phyloP scores from a whole-genome alignment of 2,329 filamentous ascomycete genomes.

The Penicillium sp. region DNA sequence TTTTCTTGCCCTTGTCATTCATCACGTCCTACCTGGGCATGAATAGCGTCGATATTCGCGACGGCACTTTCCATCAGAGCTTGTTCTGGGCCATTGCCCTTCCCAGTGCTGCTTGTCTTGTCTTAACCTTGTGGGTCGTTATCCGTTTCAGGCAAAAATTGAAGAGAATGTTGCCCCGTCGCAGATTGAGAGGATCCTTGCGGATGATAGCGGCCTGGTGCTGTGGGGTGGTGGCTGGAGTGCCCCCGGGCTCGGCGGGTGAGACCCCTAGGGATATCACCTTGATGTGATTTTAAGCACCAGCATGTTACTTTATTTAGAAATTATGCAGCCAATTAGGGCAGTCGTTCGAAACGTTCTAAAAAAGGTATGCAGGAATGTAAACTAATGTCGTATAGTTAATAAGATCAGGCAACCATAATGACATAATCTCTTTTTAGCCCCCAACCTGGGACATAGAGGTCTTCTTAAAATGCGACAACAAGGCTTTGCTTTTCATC shows the following conservation, averaged over 20 bases:
- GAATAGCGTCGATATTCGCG: conserved; percentile 28
- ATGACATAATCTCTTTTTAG: neutral
- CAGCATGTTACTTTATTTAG: too few species aligned
- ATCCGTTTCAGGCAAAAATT: neutral
- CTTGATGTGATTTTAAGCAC: neutral
- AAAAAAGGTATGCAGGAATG: too few species aligned
- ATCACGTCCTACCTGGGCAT: conserved; percentile 34
- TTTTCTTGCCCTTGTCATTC: conserved; percentile 34
- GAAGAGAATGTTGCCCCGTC: neutral
- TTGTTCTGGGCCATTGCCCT: conserved; percentile 25
- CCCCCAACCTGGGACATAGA: neutral
- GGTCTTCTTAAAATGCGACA: neutral
- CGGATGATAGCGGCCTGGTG: neutral
- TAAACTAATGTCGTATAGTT: too few species aligned
- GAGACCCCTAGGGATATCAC: neutral
- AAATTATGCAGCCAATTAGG: too few species aligned
- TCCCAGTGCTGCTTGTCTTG: neutral
- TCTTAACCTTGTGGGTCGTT: neutral
- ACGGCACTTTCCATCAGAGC: conserved; percentile 16
- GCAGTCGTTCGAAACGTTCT: too few species aligned
- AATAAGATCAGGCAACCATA: neutral
- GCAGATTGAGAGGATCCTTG: neutral
- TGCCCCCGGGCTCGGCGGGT: neutral
- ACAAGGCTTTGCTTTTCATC: neutral
- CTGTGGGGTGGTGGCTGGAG: neutral